Evolutionary conservation across 495 filamentous ascomycete species (phyloP).

Genomic region (Tuber brumale): DNA sequence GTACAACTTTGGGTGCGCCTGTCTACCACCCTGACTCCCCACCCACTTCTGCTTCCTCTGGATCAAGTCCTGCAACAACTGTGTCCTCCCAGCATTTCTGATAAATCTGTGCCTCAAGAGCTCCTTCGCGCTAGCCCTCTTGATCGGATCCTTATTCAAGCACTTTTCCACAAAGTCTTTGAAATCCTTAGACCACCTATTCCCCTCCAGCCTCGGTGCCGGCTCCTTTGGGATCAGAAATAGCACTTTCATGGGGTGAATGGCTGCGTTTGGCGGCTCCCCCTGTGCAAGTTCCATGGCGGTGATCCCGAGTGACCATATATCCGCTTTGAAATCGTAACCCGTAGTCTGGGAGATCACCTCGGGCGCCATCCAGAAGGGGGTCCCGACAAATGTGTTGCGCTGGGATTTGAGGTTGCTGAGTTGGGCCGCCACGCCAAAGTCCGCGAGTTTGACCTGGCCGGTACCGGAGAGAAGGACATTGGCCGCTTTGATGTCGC

Average conservation of each 20-base stretch:
- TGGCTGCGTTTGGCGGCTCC: slow-evolving; percentile 91
- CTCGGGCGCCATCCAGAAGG: slow-evolving; percentile 99
- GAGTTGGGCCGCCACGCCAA: slow-evolving; percentile 94
- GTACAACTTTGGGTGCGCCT: slow-evolving; percentile 35
- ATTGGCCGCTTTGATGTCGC: slow-evolving; percentile 97
- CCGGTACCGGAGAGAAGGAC: slow-evolving; percentile 79
- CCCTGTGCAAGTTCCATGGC: slow-evolving; percentile 88
- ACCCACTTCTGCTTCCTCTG: slow-evolving; percentile 84
- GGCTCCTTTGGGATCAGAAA: slow-evolving; percentile 96
- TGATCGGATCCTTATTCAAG: slow-evolving; percentile 75
- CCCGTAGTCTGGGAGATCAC: slow-evolving; percentile 91
- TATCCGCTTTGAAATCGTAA: slow-evolving; percentile 97
- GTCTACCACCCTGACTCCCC: slow-evolving; percentile 52
- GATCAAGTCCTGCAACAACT: slow-evolving; percentile 84
- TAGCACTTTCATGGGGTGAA: slow-evolving; percentile 97
- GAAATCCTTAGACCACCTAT: slow-evolving; percentile 73
- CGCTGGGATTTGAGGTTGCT: slow-evolving; percentile 99
- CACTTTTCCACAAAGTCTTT: slow-evolving; percentile 92
- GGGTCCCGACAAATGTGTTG: slow-evolving; percentile 97
- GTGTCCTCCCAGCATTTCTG: slow-evolving; percentile 79
- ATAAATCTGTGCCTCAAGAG: slow-evolving; percentile 86
- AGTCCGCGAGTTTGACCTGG: slow-evolving; percentile 95
- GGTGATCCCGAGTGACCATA: slow-evolving; percentile 98
- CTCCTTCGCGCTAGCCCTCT: slow-evolving; percentile 80
- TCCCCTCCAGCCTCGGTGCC: slow-evolving; percentile 72